Base-by-base conservation (phyloP, 768 basidiomycete species). In the Lentinula sp. region DNA sequence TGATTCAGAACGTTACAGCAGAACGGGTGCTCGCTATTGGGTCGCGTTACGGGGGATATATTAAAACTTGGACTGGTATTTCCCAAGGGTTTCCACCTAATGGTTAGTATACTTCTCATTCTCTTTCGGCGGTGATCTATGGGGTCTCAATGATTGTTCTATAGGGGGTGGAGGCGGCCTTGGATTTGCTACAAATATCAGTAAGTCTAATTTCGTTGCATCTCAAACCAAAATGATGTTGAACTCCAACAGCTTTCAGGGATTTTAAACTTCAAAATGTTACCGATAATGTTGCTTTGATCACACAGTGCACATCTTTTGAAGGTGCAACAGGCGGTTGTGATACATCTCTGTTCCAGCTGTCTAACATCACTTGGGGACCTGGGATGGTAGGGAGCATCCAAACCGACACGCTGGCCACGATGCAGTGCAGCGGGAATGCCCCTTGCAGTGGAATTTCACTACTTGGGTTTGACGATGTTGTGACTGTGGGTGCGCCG, bases 61-160 rank as follows among this genome's bases (percentile, higher is more conserved):
- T 74, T 53, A 75, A 75, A 62, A 73, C 73, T 23, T 75, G 74
- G 74, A 73, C 73, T 35, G 67, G 68, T 54, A 42, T 23, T 11
- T 18, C 16, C 13, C 52, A 43, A 52, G 66, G 67, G 18, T 70
- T 67, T 32, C 73, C 74, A 31, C 73, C 74, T 1, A 75, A 75
- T 53, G 74, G 72, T 67, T 23, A 52, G 62, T 56, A 43, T 48
- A 7, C 31, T 31, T 45, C 56, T 39, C 32, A 49, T 9, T 48
- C 45, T 18, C 35, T 8, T 11, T 13, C 40, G 32, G n/a, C 10
- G 6, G 13, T 13, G 48, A 15, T 57, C 31, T 7, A 40, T 21
- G 16, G 3, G 28, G 28, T 28, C 7, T 51, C 3, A 28, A 21
- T 42, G 37, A n/a, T 4, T 23, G n/a, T 8, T 4, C 16, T 37